These are phyloP conservation scores for Dothideomycetidae sp. DNA, from an alignment of 2,329 filamentous ascomycete genomes.

Conservation along the genomic window DNA sequence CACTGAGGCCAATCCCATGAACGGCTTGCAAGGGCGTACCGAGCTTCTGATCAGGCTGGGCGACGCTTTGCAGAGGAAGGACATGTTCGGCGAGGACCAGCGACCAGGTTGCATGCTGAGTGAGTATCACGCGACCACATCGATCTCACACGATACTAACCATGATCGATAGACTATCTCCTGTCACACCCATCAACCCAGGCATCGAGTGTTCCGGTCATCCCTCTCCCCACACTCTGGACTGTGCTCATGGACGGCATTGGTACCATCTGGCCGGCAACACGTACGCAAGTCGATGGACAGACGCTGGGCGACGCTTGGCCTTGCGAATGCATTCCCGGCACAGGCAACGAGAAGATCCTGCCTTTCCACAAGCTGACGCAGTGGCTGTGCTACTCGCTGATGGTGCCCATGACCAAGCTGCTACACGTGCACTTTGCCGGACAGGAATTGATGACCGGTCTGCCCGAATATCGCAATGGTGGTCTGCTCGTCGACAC, in stretches of 20 bases:
- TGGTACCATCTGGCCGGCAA: conserved; percentile 73
- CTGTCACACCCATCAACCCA: conserved; percentile 81
- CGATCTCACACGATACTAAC: conserved; percentile 9
- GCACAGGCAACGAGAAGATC: conserved; percentile 58
- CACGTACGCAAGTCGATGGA: conserved; percentile 75
- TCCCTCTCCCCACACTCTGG: conserved; percentile 81
- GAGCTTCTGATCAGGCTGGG: conserved; percentile 63
- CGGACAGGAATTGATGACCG: conserved; percentile 71
- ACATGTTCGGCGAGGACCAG: conserved; percentile 71
- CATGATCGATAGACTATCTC: conserved; percentile 58
- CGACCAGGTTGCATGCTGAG: conserved; percentile 90
- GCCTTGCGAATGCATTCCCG: conserved; percentile 78
- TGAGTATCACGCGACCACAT: conserved; percentile 29
- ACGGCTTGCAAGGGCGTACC: conserved; percentile 72
- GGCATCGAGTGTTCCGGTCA: conserved; percentile 74
- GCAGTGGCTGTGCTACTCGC: conserved; percentile 86
- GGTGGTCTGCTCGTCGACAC: conserved; percentile 79
- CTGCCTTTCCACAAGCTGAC: conserved; percentile 89
- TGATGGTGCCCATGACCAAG: conserved; percentile 81
- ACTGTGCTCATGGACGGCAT: conserved; percentile 78
- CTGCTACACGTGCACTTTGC: conserved; percentile 69
- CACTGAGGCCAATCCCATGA: conserved; percentile 61
- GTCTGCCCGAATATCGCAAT: conserved; percentile 83
- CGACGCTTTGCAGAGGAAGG: conserved; percentile 59
- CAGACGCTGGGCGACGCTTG: conserved; percentile 84